Conservation (phyloP, 805 yeast species). For the Lachancea sp. region DNA sequence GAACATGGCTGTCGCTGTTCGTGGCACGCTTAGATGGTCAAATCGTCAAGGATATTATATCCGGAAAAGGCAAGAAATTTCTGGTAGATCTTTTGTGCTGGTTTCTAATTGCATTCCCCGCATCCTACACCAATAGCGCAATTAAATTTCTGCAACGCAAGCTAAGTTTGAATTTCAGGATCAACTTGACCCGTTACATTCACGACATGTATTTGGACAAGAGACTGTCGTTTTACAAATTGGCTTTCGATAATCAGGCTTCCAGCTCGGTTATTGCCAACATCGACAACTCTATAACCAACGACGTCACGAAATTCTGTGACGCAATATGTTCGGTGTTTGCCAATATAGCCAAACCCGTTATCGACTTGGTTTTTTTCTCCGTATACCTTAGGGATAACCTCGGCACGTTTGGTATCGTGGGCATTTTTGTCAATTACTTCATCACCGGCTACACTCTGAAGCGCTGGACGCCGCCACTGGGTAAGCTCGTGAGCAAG, state of each 20-base stretch:
- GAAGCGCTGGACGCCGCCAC: constrained; percentile 73
- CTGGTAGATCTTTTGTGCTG: constrained; percentile 74
- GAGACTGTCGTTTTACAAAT: constrained; percentile 75
- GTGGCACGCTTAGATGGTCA: constrained; percentile 90
- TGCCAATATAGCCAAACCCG: constrained; percentile 87
- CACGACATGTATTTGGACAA: constrained; percentile 85
- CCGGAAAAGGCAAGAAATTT: constrained; percentile 70
- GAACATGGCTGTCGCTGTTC: constrained; percentile 82
- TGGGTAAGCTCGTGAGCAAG: constrained; percentile 66
- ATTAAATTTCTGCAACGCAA: constrained; percentile 74
- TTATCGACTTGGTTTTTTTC: constrained; percentile 78
- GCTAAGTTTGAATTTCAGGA: constrained; percentile 76
- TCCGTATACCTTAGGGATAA: constrained; percentile 77
- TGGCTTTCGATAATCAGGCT: constrained; percentile 49
- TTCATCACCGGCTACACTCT: constrained; percentile 70
- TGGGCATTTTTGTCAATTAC: constrained; percentile 77
- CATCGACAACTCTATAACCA: constrained; percentile 75
- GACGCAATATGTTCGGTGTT: constrained; percentile 76
- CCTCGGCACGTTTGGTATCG: constrained; percentile 79
- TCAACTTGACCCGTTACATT: constrained; percentile 73
- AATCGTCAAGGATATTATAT: constrained; percentile 80
- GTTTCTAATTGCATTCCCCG: constrained; percentile 88
- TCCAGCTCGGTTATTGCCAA: constrained; percentile 46
- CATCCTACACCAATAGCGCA: constrained; percentile 85
- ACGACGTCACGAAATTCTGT: constrained; percentile 75